Evolutionary conservation across 2,329 filamentous ascomycete species (phyloP).

Genomic region (Beauveria sp.): DNA sequence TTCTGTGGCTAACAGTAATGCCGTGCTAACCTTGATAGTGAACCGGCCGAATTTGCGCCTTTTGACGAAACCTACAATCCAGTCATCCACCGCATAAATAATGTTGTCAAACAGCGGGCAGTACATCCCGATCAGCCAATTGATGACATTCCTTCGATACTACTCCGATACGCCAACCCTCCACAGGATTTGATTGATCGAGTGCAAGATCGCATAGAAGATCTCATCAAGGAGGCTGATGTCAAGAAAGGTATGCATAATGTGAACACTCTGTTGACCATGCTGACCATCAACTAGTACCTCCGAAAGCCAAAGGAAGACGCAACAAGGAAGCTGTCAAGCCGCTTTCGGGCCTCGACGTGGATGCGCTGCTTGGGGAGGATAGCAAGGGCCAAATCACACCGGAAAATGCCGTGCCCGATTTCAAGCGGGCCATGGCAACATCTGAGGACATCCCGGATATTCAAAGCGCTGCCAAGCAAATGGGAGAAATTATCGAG

Average conservation of each 20-base stretch:
- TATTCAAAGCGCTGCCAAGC: conserved; percentile 61
- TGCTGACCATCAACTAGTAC: conserved; percentile 45
- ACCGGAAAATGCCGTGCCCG: conserved; percentile 72
- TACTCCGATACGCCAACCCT: conserved; percentile 67
- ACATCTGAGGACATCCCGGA: conserved; percentile 51
- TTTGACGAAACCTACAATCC: conserved; percentile 82
- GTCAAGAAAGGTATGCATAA: conserved; percentile 68
- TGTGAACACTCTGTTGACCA: not conserved
- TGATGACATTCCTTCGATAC: conserved; percentile 51
- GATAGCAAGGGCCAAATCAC: conserved; percentile 37
- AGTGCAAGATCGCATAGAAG: conserved; percentile 50
- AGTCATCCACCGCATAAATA: conserved; percentile 78
- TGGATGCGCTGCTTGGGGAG: conserved; percentile 69
- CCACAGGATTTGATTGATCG: conserved; percentile 58
- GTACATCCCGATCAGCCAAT: conserved; percentile 61
- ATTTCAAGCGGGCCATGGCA: conserved; percentile 75
- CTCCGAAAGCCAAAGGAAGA: conserved; percentile 68
- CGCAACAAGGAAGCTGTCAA: conserved; percentile 64
- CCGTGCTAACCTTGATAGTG: conserved; percentile 23
- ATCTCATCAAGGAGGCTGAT: conserved; percentile 61
- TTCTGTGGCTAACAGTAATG: too few relatives aligned
- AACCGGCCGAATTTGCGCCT: conserved; percentile 58
- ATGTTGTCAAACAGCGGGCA: conserved; percentile 76
- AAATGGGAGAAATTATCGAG: conserved; percentile 67
- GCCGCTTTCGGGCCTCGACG: conserved; percentile 82